These are phyloP conservation scores for Salix udensis DNA, from an alignment of 345 rosid genomes.

Conservation along the genomic window DNA sequence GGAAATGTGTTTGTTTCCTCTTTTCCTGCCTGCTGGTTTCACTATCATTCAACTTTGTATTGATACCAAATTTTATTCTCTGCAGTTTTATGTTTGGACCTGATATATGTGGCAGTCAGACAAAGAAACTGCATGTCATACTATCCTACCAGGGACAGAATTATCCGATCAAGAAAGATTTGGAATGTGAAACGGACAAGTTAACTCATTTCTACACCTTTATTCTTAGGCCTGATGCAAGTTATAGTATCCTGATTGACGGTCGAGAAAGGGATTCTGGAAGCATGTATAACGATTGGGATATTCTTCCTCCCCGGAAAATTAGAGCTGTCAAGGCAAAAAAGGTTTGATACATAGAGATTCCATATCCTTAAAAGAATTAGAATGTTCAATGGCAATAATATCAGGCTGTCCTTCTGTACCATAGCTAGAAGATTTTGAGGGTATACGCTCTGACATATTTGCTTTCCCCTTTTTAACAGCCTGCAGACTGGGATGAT, in stretches of 20 bases:
- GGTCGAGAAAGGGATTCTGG: constrained; percentile 86
- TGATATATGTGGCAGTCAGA: constrained; percentile 88
- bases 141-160: constrained; percentile 93
- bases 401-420: neutral
- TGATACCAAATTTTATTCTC: neutral
- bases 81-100: constrained; percentile 98
- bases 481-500: constrained; percentile 94
- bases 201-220: constrained; percentile 92
- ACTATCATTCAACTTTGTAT: neutral
- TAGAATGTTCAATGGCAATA: neutral
- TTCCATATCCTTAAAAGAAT: neutral
- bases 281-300: constrained; percentile 93
- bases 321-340: constrained; percentile 68
- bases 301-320: constrained; percentile 86
- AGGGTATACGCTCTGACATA: neutral
- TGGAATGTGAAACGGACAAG: constrained; percentile 94
- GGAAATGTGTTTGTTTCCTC: neutral
- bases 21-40: neutral
- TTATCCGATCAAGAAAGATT: constrained; percentile 76
- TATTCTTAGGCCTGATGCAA: constrained; percentile 85
- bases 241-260: constrained; percentile 77
- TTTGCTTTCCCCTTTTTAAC: constrained; percentile 11
- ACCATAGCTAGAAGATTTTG: neutral
- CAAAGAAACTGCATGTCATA: constrained; percentile 82
- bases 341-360: constrained; percentile 43